A percentile compares a stretch with the other conserved stretches of the same genome.
These are phyloP conservation scores for Meira nashicola DNA, from an alignment of 1,284 basidiomycete genomes.

Conservation along the genomic window DNA sequence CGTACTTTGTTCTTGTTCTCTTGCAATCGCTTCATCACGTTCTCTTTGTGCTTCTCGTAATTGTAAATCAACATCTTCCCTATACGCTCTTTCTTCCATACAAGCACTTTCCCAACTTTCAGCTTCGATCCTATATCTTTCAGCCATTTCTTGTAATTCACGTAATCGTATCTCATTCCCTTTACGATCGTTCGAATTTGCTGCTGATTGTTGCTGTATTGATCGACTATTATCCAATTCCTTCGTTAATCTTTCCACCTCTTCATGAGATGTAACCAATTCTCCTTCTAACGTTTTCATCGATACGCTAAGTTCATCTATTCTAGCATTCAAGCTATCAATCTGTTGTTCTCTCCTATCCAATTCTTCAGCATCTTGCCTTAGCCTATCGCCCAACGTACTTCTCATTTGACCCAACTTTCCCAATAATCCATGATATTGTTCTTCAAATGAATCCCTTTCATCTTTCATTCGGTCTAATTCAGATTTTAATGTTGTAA, in stretches of 20 bases:
- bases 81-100: slow-evolving; percentile 27
- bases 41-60: slow-evolving; percentile 57
- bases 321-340: slow-evolving; percentile 28
- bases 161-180: slow-evolving; percentile 9
- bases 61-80: slow-evolving; percentile 61
- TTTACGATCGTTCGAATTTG: background rate
- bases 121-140: slow-evolving; percentile 33
- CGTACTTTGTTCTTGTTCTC: slow-evolving; percentile 56
- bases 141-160: slow-evolving; percentile 32
- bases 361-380: slow-evolving; percentile 71
- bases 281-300: slow-evolving; percentile 22
- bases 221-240: slow-evolving; percentile 29
- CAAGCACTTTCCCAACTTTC: slow-evolving; percentile 23
- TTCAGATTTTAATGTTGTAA: slow-evolving; percentile 14
- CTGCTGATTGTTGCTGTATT: background rate
- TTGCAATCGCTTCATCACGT: slow-evolving; percentile 50
- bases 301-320: slow-evolving; percentile 8
- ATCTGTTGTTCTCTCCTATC: slow-evolving; percentile 47
- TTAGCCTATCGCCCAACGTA: slow-evolving; percentile 85
- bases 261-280: slow-evolving; percentile 26
- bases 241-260: slow-evolving; percentile 24
- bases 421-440: slow-evolving; percentile 78
- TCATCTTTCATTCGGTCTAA: slow-evolving; percentile 59
- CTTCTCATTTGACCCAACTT: slow-evolving; percentile 90
- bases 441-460: slow-evolving; percentile 74